Base-by-base conservation (phyloP, 176 grass and related monocot genomes). In the Triticum dicoccoides region DNA sequence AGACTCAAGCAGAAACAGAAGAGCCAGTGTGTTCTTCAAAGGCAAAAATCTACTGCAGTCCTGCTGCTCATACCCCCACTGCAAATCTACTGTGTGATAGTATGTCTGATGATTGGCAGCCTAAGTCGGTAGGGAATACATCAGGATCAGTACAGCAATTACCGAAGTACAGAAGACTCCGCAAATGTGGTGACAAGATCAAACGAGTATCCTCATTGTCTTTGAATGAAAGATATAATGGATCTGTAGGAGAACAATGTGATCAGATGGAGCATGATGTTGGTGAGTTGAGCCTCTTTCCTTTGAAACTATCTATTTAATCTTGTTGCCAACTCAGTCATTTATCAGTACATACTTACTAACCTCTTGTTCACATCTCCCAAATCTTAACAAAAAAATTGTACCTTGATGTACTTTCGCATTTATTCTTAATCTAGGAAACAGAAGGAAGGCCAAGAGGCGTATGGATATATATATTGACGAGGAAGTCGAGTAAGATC, bases 401-500 rank as follows among this genome's bases (percentile, higher is more conserved):
- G 47, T 65, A 64, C 69, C 59, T 78, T 88, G 63, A 62, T 85
- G 25, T 69, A 88, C 64, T 79, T 68, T 83, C 61, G 14, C 47
- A 29, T 68, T 11, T 9, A 9, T 32, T 89, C 2, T 20, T 77
- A 17, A 80, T 82, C 15, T 89, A 99, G 94, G 92, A 69, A 90
- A 74, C 75, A 80, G 90, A 85, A 77, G 80, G 77, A 95, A 87
- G 78, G 30, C 69, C 75, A 92, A 82, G 37, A 85, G 78, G 77
- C 20, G 34, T 73, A 12, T 80, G 34, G 62, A 83, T 85, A 62
- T 72, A 11, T 99, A 85, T 80, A 96, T 96, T 87, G 97, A 96
- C 25, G 90, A 89, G 34, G 95, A 95, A 93, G 95, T 88, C 6
- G 92, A 95, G 95, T 95, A 98, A 86, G 95, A 52, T 82, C 81